Conservation (phyloP, 176 grass and related monocot species). For the Cenchrus fungigraminus region DNA sequence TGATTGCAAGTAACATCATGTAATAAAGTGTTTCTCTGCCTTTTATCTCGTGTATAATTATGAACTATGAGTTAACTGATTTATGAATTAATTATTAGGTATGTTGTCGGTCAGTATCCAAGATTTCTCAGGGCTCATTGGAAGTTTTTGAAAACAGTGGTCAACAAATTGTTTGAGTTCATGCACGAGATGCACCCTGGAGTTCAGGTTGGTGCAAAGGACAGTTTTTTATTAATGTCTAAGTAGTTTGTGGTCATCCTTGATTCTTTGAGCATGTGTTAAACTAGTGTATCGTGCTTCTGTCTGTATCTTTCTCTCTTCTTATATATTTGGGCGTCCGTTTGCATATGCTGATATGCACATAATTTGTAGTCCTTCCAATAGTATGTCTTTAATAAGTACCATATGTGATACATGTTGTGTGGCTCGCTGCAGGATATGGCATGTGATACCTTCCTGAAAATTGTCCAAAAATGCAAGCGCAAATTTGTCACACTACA, state of each 20-base stretch:
- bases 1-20: conserved; percentile 99
- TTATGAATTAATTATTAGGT: conserved; percentile 59
- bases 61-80: conserved; percentile 29
- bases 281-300: conserved; percentile 22
- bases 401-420: conserved; percentile 29
- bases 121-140: conserved; percentile 99
- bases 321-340: background rate
- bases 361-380: conserved; percentile 20
- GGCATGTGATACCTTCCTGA: conserved; percentile 98
- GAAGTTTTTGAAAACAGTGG: conserved; percentile 99
- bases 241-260: conserved; percentile 21
- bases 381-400: conserved; percentile 12
- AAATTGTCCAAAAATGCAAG: conserved; percentile 99
- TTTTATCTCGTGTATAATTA: conserved; percentile 5
- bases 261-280: conserved; percentile 19
- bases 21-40: conserved; percentile 41
- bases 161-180: conserved; percentile 99
- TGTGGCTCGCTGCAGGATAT: conserved; percentile 79
- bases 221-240: background rate
- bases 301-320: conserved; percentile 29
- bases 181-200: conserved; percentile 99
- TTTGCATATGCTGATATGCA: conserved; percentile 10
- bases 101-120: conserved; percentile 98
- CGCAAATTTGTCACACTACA: conserved; percentile 96
- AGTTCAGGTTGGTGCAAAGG: conserved; percentile 77